A percentile compares a stretch with the other conserved stretches of the same genome.
Evolutionary conservation across 148 eudicot species (phyloP).

Genomic region (Camellia granthamiana): DNA sequence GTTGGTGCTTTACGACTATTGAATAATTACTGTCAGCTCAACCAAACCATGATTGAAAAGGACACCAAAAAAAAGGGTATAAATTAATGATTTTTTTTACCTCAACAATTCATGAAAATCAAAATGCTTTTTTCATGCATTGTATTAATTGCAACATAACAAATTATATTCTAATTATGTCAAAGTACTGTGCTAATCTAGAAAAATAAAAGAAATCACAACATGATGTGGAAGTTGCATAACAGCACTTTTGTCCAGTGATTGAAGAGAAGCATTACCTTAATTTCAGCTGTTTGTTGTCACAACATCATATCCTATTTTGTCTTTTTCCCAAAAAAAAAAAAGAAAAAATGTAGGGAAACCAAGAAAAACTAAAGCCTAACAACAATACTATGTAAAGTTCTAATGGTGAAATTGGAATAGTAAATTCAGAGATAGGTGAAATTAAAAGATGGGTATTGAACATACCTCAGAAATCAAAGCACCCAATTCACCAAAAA

Average conservation of each 20-base stretch:
- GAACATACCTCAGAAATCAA: slow-evolving; percentile 17
- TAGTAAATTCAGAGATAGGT: background rate
- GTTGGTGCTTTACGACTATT: too few species aligned
- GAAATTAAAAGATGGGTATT: background rate
- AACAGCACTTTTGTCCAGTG: background rate
- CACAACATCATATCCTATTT: slow-evolving; percentile 1
- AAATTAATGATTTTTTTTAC: background rate
- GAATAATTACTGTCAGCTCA: too few species aligned
- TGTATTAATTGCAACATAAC: slow-evolving; percentile 6
- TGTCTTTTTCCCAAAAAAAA: background rate
- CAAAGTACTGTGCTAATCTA: slow-evolving; percentile 11
- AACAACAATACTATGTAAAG: background rate
- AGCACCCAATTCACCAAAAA: slow-evolving; percentile 3
- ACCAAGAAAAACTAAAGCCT: background rate
- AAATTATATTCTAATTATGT: slow-evolving; percentile 1
- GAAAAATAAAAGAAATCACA: background rate
- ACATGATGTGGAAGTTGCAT: background rate
- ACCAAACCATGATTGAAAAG: too few species aligned
- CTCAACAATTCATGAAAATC: background rate
- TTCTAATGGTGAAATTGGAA: background rate
- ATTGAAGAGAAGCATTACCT: background rate
- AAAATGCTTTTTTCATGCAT: background rate
- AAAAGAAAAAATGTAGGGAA: background rate
- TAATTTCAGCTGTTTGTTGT: background rate
- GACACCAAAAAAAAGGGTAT: too few species aligned